Base-by-base conservation (phyloP, 2,329 filamentous ascomycete species). In the Colletotrichum theobromicola region DNA sequence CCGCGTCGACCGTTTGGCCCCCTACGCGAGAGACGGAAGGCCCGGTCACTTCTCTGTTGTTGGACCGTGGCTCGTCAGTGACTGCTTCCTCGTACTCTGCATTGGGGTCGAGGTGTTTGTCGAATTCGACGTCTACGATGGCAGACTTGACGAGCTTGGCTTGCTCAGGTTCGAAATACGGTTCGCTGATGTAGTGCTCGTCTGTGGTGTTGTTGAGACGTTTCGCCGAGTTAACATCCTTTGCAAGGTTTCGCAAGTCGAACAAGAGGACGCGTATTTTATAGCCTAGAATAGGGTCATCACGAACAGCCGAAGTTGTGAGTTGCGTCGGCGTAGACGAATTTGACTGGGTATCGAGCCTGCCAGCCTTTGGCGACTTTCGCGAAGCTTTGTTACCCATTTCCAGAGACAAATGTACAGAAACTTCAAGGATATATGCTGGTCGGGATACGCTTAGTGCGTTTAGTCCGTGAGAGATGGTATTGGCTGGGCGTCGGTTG, bases 21-120 rank as follows among this genome's bases (percentile, higher is more conserved):
- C 4, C 21, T 16, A 57, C 53, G 0, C 26, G 53, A 57, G 53
- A 57, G 24, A 18, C 50, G 9, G 13, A 4, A 46, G 37, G 7
- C 1, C 1, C 18, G 37, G 9, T 0, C 0, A 21, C 0, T 46
- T 7, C 37, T 46, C 0, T 0, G 5, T n/a, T 9, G 5, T 46
- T 21, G 9, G 9, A 9, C 1, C 0, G 37, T 21, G 37, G 37
- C 18, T 46, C 42, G 3, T 46, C 18, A n/a, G 42, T 46, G 0
- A 46, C 3, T 46, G 0, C 2, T 9, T 18, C 0, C 53, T 57
- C 53, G 0, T 57, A 5, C 15, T 28, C 5, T 6, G 53, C 53
- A 8, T 57, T 57, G 13, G 53, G 53, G 0, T 57, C 24, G 53
- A 57, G 53, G 24, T 55, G 1, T 1, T 4, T 15, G 24, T 57